Base-by-base conservation (phyloP, 805 yeast species). In the Barnettozyma botsteinii region DNA sequence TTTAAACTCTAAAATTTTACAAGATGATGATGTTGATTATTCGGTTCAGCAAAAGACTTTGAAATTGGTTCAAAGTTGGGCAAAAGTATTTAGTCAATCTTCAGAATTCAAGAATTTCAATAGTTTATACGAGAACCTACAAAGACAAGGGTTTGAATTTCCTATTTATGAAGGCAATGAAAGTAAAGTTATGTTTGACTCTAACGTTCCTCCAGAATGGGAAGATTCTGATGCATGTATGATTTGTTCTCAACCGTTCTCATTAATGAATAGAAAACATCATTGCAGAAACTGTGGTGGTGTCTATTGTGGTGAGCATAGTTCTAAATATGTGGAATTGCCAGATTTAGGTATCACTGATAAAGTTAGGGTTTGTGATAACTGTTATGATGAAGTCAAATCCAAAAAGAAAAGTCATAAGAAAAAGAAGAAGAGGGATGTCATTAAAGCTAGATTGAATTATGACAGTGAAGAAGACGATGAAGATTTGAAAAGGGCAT, bases 201-300 rank as follows among this genome's bases (percentile, higher is more conserved):
- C 96, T 2, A 83, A 79, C 46, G 89, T 89, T 5, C 97, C 98
- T 2, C 98, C 98, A 0, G 97, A 88, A 51, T 93, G 98, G 98
- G 81, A 85, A 18, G 98, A 93, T 55, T 83, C 89, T 10, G 95
- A 87, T 52, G 86, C 86, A 4, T 93, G 98, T 61, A 89, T 93
- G 97, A 78, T 86, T 40, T 87, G 97, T 50, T 87, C 94, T 37
- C 77, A 71, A 31, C 65, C 80, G 13, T 93, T 93, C 56, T 69
- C 93, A 1, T 73, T 91, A 57, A 66, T 89, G 45, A 88, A 85
- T 59, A 73, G 98, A 55, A 88, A 91, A 59, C 98, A 93, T 60
- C 98, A 93, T 62, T 93, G 98, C 61, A 73, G 98, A 38, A 83
- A 95, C 38, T 93, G 98, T 64, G 98, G 98, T 19, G 97, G 97